Evolutionary conservation across 2,329 filamentous ascomycete genomes (phyloP).

Genomic region (Hypoxylon sp.): DNA sequence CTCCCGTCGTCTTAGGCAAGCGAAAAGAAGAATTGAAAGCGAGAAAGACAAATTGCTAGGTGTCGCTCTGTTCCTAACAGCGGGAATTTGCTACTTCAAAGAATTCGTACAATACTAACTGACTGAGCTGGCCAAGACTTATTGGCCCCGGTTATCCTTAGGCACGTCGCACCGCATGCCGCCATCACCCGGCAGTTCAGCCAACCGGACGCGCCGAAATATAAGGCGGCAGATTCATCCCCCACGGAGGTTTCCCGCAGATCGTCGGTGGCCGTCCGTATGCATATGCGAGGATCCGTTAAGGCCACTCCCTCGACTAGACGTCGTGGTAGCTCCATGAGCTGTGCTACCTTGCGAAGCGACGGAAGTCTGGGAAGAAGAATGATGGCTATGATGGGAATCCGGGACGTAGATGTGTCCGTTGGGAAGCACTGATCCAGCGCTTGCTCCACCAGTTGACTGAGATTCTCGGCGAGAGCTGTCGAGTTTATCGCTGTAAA

Average conservation of each 20-base stretch:
- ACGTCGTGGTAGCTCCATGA: constrained; percentile 40
- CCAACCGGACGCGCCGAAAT: constrained; percentile 43
- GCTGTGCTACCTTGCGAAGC: constrained; percentile 36
- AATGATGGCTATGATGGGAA: constrained; percentile 43
- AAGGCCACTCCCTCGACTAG: constrained; percentile 37
- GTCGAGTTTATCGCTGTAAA: constrained; percentile 49
- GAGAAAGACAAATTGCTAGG: constrained; percentile 25
- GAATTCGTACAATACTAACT: constrained; percentile 34
- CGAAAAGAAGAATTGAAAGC: constrained; percentile 11
- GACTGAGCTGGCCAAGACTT: constrained; percentile 30
- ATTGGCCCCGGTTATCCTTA: constrained; percentile 31
- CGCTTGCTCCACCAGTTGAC: constrained; percentile 44
- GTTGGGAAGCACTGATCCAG: constrained; percentile 50
- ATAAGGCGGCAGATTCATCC: constrained; percentile 43
- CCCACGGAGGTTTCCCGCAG: constrained; percentile 53
- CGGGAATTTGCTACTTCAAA: constrained; percentile 25
- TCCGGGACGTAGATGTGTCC: constrained; percentile 55
- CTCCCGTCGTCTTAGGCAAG: constrained; percentile 27
- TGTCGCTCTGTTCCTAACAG: constrained; percentile 33
- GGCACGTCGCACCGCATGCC: constrained; percentile 46
- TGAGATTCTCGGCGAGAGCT: constrained; percentile 45
- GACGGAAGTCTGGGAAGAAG: constrained; percentile 41
- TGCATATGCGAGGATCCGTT: constrained; percentile 48
- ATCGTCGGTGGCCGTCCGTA: constrained; percentile 50
- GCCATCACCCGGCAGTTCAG: constrained; percentile 44